Percentiles rank a stretch among this genome's conserved stretches.
Conservation (phyloP, 768 basidiomycete genomes). For the Auriscalpium vulgare region DNA sequence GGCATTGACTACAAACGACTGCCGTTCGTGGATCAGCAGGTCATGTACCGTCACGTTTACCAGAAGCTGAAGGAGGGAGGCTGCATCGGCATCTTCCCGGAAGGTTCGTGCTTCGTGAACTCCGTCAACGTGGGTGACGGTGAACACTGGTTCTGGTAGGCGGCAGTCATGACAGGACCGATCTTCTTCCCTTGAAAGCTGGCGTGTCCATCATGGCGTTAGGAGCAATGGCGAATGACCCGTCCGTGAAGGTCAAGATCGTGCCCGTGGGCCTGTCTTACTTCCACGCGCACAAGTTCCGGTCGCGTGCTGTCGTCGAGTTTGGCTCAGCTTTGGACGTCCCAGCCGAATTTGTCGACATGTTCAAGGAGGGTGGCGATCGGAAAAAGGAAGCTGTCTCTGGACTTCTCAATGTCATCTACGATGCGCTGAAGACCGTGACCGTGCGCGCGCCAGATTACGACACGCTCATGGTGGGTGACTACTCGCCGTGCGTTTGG, state of each 20-base stretch:
- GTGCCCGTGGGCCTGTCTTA: constrained; percentile 47
- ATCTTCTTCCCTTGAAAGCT: constrained; percentile 93
- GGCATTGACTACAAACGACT: constrained; percentile 78
- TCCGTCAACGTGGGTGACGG: not conserved
- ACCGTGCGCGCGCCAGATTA: constrained; percentile 95
- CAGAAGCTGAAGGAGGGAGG: constrained; percentile 78
- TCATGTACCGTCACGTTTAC: constrained; percentile 94
- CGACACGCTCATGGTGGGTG: constrained; percentile 91
- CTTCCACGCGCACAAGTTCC: constrained; percentile 55
- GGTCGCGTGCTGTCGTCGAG: constrained; percentile 94
- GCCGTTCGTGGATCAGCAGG: constrained; percentile 87
- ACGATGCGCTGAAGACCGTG: constrained; percentile 90
- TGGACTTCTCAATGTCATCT: constrained; percentile 84
- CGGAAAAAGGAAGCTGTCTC: constrained; percentile 87
- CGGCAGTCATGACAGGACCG: constrained; percentile 95
- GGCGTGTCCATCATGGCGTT: constrained; percentile 98
- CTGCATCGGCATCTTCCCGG: constrained; percentile 95
- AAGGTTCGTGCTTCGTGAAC: constrained; percentile 49
- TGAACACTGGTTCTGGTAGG: constrained; percentile 38
- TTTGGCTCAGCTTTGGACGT: constrained; percentile 90
- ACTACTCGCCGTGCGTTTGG: not conserved
- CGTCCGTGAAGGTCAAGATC: constrained; percentile 80
- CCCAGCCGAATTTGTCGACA: constrained; percentile 79
- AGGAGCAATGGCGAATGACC: constrained; percentile 92
- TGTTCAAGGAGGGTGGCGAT: constrained; percentile 85